These are phyloP conservation scores for Alectoria sarmentosa DNA, from an alignment of 495 filamentous ascomycete species.

Conservation along the genomic window DNA sequence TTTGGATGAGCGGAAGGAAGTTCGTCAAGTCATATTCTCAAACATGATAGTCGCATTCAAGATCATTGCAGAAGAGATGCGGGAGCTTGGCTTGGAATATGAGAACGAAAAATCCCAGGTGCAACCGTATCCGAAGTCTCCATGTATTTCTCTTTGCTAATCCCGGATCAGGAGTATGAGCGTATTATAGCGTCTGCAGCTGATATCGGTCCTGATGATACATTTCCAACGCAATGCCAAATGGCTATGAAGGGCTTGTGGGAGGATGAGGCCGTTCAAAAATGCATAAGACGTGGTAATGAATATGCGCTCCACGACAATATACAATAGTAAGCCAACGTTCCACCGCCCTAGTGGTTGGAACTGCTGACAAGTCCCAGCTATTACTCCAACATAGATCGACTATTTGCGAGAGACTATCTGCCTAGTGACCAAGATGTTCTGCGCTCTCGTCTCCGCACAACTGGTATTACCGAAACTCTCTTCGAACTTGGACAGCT, in stretches of 20 bases:
- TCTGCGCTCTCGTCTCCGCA: conserved; percentile 82
- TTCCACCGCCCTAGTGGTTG: conserved; percentile 5
- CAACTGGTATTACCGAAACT: conserved; percentile 96
- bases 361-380: conserved; percentile 41
- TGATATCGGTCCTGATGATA: conserved; percentile 71
- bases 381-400: conserved; percentile 86
- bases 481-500: conserved; percentile 90
- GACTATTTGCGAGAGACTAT: conserved; percentile 79
- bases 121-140: conserved; percentile 29
- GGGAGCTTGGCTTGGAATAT: conserved; percentile 70
- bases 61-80: conserved; percentile 89
- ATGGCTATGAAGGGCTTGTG: conserved; percentile 79
- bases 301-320: conserved; percentile 97
- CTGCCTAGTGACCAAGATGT: conserved; percentile 97
- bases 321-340: conserved; percentile 69
- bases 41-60: conserved; percentile 87
- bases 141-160: conserved; percentile 3
- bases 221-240: conserved; percentile 60
- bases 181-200: conserved; percentile 30
- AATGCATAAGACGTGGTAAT: conserved; percentile 81
- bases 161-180: conserved; percentile 19
- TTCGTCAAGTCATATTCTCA: conserved; percentile 87
- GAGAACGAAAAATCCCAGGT: conserved; percentile 73
- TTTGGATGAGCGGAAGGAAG: conserved; percentile 84
- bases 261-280: conserved; percentile 75